Evolutionary conservation across 1,284 basidiomycete genomes (phyloP).

Genomic region (Gymnopus androsaceus): DNA sequence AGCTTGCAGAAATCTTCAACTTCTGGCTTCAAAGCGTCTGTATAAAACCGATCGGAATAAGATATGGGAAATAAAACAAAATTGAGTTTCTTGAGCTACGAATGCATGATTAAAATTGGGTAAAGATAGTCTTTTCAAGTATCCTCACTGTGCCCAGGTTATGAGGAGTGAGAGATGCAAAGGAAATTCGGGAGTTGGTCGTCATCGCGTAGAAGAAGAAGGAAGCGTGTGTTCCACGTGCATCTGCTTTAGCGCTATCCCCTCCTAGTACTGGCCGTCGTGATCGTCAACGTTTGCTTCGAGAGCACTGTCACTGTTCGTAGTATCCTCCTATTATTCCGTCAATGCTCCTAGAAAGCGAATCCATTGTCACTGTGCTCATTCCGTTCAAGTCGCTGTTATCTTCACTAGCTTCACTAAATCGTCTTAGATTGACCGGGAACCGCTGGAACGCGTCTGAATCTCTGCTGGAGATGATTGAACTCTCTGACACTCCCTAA

Average conservation of each 20-base stretch:
- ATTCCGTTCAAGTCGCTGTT: background rate
- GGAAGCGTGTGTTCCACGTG: background rate
- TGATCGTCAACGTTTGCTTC: background rate
- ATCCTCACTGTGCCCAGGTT: conserved; percentile 82
- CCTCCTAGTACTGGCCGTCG: background rate
- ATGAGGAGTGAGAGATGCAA: conserved; percentile 73
- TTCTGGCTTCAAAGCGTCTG: conserved; percentile 68
- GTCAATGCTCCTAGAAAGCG: no score
- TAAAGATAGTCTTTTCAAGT: conserved; percentile 69
- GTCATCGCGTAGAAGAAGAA: conserved; percentile 4
- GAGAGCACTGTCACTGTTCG: no score
- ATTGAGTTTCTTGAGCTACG: conserved; percentile 75
- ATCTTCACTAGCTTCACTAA: no score
- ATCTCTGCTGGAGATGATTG: no score
- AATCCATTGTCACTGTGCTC: background rate
- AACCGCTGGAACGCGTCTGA: background rate
- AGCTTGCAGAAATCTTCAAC: conserved; percentile 81
- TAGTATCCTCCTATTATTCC: no score
- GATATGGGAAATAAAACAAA: conserved; percentile 66
- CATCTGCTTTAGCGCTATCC: background rate
- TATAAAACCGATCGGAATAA: conserved; percentile 82
- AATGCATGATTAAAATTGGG: conserved; percentile 75
- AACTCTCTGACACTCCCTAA: no score
- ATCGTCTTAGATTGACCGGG: background rate
- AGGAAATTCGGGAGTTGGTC: conserved; percentile 53